Conservation (phyloP, 2,329 filamentous ascomycete species). For the Penicillium sp. region DNA sequence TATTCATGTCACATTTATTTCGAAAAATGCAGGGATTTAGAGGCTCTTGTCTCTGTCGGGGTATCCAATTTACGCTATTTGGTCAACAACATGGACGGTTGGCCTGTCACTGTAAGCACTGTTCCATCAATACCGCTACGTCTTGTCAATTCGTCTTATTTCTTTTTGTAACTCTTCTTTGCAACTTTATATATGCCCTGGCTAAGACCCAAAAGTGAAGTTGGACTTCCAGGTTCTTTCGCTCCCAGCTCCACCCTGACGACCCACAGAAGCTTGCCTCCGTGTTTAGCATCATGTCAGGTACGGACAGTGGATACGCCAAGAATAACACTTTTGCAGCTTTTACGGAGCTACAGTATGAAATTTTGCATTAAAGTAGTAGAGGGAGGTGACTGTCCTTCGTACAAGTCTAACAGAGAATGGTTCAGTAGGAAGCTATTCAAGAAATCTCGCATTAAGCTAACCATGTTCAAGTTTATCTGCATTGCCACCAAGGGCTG, state of each 20-base stretch:
- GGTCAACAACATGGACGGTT: not conserved
- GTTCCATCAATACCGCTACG: not conserved
- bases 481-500: not conserved
- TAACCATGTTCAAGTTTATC: not conserved
- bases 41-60: not conserved
- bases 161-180: not conserved
- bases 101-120: not conserved
- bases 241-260: not conserved
- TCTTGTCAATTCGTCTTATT: not conserved
- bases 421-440: not conserved
- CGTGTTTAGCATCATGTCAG: not conserved
- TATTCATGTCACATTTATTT: not conserved
- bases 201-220: not conserved
- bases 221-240: not conserved
- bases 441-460: not conserved
- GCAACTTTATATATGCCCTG: too few relatives aligned
- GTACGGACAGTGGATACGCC: not conserved
- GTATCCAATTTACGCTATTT: not conserved
- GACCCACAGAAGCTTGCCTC: conserved; percentile 4
- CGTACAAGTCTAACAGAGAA: not conserved
- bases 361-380: not conserved
- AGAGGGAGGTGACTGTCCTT: not conserved
- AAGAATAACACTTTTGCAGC: not conserved
- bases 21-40: not conserved
- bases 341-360: not conserved